Conservation (phyloP, 257 asterid species). For the Solanum etuberosum region DNA sequence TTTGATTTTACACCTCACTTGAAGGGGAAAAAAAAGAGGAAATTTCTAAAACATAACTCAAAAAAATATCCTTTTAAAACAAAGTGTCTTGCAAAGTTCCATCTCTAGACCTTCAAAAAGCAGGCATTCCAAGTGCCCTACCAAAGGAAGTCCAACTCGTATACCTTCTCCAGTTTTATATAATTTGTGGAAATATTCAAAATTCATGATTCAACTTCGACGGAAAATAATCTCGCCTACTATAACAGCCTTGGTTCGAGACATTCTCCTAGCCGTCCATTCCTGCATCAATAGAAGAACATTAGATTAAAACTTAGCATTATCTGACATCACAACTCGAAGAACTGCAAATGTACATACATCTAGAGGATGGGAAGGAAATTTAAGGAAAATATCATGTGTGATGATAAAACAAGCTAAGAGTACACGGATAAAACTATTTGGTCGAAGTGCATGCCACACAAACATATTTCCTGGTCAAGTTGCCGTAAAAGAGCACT, state of each 20-base stretch:
- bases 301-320: background rate
- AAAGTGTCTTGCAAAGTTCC: constrained; percentile 3
- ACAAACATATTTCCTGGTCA: background rate
- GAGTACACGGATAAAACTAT: background rate
- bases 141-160: background rate
- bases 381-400: background rate
- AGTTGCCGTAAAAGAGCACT: background rate
- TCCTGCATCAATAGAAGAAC: background rate
- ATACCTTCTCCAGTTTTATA: background rate
- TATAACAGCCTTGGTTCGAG: background rate
- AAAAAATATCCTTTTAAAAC: background rate
- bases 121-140: background rate
- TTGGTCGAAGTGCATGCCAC: background rate
- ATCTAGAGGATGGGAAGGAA: background rate
- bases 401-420: background rate
- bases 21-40: background rate
- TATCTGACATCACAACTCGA: background rate
- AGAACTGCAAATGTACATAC: background rate
- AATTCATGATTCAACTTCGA: constrained; percentile 5
- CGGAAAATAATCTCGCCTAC: background rate
- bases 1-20: constrained; percentile 9
- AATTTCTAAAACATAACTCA: constrained; percentile 1
- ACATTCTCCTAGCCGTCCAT: constrained; percentile 1
- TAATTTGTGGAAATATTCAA: constrained; percentile 5
- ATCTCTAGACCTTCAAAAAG: constrained; percentile 5